Evolutionary conservation across 2,329 filamentous ascomycete species (phyloP), one percentile per base, ranked within the genome.

Genomic region (Didymella pomorum): DNA sequence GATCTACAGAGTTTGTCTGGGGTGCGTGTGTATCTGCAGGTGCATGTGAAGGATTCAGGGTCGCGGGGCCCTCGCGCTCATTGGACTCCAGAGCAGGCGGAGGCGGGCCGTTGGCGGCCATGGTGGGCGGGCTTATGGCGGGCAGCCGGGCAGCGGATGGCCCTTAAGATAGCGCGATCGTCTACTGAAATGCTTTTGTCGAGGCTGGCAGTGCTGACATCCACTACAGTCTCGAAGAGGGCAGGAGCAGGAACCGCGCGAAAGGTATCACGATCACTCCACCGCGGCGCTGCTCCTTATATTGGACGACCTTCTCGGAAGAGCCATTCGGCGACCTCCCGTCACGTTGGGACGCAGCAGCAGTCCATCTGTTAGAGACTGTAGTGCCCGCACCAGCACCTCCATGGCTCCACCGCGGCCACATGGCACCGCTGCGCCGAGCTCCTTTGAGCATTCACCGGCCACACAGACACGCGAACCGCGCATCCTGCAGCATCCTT

Each of bases 41-140:
- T 37, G 16, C 33, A 37, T 37, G 33, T 18, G 33, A 18, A 18
- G 33, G 33, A 37, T 18, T 18, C 35, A 5, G 6, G n/a, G 35
- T 21, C 35, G 18, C 35, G 39, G 20, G 16, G 39, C 21, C 21
- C 4, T 25, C 21, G 41, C 39, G 20, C 20, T 25, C 39, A 42
- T 43, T 26, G 23, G 23, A 41, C 37, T 39, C 18, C 23, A 25
- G n/a, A 2, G 47, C n/a, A 3, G 35, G 14, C 25, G 47, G 25
- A n/a, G 18, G 25, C 47, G 47, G 33, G 20, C 47, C 47, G 47
- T 6, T 48, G 45, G 29, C 41, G 41, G 41, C 41, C 41, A 43
- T 43, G 41, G 23, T n/a, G 21, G 41, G 21, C 21, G 43, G 43
- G 25, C 25, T 5, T n/a, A 9, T 6, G 29, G 11, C 26, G 26